These are phyloP conservation scores for Lactarius pseudohatsudake DNA, from an alignment of 768 basidiomycete species.

Conservation along the genomic window DNA sequence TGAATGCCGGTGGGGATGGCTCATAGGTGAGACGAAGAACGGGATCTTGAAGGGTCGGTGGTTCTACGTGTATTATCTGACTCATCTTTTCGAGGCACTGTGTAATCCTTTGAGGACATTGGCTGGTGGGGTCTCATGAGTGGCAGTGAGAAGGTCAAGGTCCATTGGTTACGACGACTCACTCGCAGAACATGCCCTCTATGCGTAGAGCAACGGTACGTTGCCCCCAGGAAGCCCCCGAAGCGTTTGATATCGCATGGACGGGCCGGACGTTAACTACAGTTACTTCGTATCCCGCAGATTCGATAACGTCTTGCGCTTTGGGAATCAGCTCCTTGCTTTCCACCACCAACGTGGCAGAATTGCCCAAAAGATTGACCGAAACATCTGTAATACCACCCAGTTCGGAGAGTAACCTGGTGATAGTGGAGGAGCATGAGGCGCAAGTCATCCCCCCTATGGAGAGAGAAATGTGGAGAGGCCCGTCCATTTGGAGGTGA, in stretches of 20 bases:
- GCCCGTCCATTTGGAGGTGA: conserved; percentile 21
- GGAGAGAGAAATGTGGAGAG: conserved; percentile 47
- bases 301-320: conserved; percentile 38
- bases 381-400: conserved; percentile 51
- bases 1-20: conserved; percentile 52
- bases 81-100: conserved; percentile 40
- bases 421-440: conserved; percentile 60
- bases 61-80: conserved; percentile 43
- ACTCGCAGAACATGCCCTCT: conserved; percentile 66
- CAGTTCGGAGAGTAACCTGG: conserved; percentile 47
- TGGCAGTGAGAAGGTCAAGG: background rate
- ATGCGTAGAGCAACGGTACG: conserved; percentile 56
- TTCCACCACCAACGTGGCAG: conserved; percentile 50
- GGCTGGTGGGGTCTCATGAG: conserved; percentile 36
- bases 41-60: conserved; percentile 43
- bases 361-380: conserved; percentile 61
- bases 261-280: conserved; percentile 35
- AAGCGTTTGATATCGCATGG: conserved; percentile 48
- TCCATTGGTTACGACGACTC: conserved; percentile 32
- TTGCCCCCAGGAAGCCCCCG: conserved; percentile 38
- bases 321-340: conserved; percentile 33
- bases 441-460: conserved; percentile 80
- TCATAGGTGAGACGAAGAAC: conserved; percentile 52
- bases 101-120: conserved; percentile 56
- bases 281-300: conserved; percentile 43